Evolutionary conservation across 2,329 filamentous ascomycete genomes (phyloP).

Genomic region (Sclerotinia trifoliorum): DNA sequence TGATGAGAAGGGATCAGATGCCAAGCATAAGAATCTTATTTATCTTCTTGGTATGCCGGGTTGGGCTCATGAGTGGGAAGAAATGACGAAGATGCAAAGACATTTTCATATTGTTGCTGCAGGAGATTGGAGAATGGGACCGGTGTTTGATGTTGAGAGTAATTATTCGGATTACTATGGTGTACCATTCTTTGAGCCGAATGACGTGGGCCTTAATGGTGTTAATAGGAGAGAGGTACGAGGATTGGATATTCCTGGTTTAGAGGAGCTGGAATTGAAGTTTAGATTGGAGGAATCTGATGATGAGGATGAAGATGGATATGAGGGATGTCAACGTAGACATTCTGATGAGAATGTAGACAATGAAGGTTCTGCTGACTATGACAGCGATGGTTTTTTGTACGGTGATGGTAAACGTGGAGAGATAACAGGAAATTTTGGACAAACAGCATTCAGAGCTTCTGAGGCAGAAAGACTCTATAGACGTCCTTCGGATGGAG

Average conservation of each 20-base stretch:
- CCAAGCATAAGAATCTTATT: constrained; percentile 5
- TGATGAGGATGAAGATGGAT: background rate
- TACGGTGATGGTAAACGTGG: background rate
- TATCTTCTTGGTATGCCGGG: background rate
- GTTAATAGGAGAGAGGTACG: background rate
- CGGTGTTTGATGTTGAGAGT: constrained; percentile 11
- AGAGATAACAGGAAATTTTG: background rate
- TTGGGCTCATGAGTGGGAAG: background rate
- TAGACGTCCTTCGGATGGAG: background rate
- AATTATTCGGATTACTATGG: constrained; percentile 21
- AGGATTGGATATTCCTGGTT: background rate
- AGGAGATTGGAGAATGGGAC: constrained; percentile 13
- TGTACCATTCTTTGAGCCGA: constrained; percentile 12
- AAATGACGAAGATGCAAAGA: constrained; percentile 11
- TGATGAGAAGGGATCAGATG: background rate
- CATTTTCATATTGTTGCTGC: constrained; percentile 21
- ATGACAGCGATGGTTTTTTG: constrained; percentile 7
- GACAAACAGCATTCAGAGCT: background rate
- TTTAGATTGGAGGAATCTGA: background rate
- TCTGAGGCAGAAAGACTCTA: background rate
- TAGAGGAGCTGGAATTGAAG: background rate
- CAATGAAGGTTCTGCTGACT: background rate
- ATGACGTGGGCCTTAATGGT: background rate
- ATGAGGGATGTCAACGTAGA: background rate
- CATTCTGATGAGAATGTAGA: background rate